Evolutionary conservation across 2,329 filamentous ascomycete species (phyloP).

Genomic region (Tetracladium maxilliforme): DNA sequence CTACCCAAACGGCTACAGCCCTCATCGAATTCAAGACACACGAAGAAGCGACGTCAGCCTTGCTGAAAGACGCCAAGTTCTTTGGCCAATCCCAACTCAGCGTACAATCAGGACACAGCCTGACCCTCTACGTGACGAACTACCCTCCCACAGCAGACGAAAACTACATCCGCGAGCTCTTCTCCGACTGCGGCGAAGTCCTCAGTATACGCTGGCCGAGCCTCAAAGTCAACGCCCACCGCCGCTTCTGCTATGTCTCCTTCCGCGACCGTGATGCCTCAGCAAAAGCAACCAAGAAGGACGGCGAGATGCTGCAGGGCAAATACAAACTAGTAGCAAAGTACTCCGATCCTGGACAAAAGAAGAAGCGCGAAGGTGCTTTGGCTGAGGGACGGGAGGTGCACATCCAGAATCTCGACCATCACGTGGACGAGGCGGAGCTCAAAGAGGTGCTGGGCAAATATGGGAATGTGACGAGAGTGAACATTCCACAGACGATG

Average conservation of each 20-base stretch:
- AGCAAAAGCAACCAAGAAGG: slow-evolving; percentile 54
- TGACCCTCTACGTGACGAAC: slow-evolving; percentile 83
- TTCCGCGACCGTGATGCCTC: slow-evolving; percentile 59
- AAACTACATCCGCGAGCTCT: slow-evolving; percentile 50
- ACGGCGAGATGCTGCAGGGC: slow-evolving; percentile 55
- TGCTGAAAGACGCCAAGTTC: slow-evolving; percentile 68
- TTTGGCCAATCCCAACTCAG: slow-evolving; percentile 60
- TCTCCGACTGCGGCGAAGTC: slow-evolving; percentile 65
- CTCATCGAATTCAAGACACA: slow-evolving; percentile 72
- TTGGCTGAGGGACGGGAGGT: slow-evolving; percentile 80
- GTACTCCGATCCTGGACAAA: slow-evolving; percentile 69
- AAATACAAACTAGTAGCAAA: slow-evolving; percentile 59
- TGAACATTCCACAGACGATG: slow-evolving; percentile 56
- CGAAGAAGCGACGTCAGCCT: slow-evolving; percentile 69
- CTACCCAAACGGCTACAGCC: slow-evolving; percentile 48
- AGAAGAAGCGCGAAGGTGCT: slow-evolving; percentile 66
- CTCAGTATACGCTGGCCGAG: slow-evolving; percentile 81
- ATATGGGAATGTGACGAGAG: slow-evolving; percentile 59
- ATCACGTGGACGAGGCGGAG: slow-evolving; percentile 48
- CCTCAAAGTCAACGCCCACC: slow-evolving; percentile 73
- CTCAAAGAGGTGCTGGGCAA: slow-evolving; percentile 56
- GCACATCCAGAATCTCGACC: slow-evolving; percentile 57
- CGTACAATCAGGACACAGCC: slow-evolving; percentile 59
- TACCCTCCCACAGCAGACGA: slow-evolving; percentile 70
- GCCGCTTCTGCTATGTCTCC: slow-evolving; percentile 93